Conservation (phyloP, 176 grass and related monocot species). For the Cenchrus fungigraminus region DNA sequence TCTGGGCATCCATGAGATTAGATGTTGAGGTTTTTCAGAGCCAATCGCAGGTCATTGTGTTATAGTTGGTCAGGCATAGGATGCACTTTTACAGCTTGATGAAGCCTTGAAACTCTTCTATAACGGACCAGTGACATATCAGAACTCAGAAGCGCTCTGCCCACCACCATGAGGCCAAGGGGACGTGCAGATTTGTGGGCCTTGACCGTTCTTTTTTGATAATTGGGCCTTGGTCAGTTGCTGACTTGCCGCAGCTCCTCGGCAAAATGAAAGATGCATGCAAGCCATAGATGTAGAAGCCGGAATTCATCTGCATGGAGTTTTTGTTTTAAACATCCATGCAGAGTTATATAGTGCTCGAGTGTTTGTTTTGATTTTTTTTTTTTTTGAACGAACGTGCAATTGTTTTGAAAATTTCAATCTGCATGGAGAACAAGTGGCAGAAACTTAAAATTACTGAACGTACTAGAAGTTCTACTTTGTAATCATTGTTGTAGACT, state of each 20-base stretch:
- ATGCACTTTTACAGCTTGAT: neutral
- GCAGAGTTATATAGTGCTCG: neutral
- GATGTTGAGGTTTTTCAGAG: constrained; percentile 59
- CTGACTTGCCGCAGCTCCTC: neutral
- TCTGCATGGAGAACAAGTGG: neutral
- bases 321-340: neutral
- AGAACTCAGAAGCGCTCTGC: neutral
- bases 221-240: neutral
- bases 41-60: constrained; percentile 45
- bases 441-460: neutral
- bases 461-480: neutral
- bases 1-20: constrained; percentile 69
- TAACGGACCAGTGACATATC: neutral
- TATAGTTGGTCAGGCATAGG: neutral
- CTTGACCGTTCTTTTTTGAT: too few relatives aligned
- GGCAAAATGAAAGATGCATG: too few relatives aligned
- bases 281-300: neutral
- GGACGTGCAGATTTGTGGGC: neutral
- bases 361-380: neutral
- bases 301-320: neutral
- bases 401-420: neutral
- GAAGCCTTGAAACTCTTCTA: neutral
- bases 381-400: too few relatives aligned
- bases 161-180: neutral
- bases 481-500: neutral